phyloP scores from a whole-genome alignment of 2,329 filamentous ascomycete genomes.

The Pezicula radicicola region DNA sequence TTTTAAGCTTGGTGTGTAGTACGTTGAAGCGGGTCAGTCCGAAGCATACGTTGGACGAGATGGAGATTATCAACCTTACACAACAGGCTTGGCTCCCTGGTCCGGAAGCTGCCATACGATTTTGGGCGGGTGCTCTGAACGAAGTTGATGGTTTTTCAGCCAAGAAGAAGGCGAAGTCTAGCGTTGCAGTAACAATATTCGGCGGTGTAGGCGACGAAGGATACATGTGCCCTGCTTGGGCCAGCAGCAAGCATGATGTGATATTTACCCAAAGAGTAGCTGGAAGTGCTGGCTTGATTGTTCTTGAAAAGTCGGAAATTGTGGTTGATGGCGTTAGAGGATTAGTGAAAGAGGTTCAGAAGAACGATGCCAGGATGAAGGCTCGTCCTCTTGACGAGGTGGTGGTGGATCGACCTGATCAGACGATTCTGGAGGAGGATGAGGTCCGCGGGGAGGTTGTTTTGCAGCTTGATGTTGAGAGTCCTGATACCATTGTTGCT shows the following conservation, averaged over 20 bases:
- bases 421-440: conserved; percentile 3
- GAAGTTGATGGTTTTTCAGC: conserved; percentile 10
- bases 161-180: conserved; percentile 3
- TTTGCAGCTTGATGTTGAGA: conserved; percentile 22
- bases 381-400: conserved; percentile 15
- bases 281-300: conserved; percentile 17
- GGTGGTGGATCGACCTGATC: conserved; percentile 5
- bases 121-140: conserved; percentile 38
- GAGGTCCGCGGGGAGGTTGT: conserved; percentile 5
- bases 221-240: conserved; percentile 25
- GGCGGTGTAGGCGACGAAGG: conserved; percentile 8
- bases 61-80: conserved; percentile 58
- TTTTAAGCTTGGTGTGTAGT: conserved; percentile 52
- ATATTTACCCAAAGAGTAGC: conserved; percentile 19
- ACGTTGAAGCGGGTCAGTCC: conserved; percentile 40
- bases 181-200: conserved; percentile 22
- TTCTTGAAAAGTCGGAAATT: conserved; percentile 19
- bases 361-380: conserved; percentile 15
- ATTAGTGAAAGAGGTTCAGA: conserved; percentile 14
- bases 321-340: conserved; percentile 21
- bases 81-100: conserved; percentile 66
- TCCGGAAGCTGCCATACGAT: conserved; percentile 57
- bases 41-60: conserved; percentile 38
- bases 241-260: conserved; percentile 14
- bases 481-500: conserved; percentile 23